These are phyloP conservation scores for Calonectria honghensis DNA, from an alignment of 2,329 filamentous ascomycete species.

Conservation along the genomic window DNA sequence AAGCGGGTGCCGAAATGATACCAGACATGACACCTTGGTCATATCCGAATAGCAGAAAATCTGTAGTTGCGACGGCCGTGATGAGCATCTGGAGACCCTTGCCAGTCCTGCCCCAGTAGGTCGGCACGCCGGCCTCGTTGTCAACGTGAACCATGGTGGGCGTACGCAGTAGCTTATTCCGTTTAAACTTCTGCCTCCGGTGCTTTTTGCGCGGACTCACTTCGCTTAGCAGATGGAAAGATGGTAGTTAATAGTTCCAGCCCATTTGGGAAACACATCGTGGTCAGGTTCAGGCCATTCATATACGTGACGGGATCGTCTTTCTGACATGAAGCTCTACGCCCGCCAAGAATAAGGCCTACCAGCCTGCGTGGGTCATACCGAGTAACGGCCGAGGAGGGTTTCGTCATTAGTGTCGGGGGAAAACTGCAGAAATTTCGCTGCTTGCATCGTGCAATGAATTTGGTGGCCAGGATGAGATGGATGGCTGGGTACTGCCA, in stretches of 20 bases:
- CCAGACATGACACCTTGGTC: constrained; percentile 74
- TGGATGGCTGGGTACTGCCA: background rate
- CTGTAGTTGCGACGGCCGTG: constrained; percentile 77
- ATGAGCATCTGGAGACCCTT: constrained; percentile 73
- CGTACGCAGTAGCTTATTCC: background rate
- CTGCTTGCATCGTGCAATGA: background rate
- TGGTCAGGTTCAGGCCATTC: background rate
- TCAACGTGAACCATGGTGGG: constrained; percentile 22
- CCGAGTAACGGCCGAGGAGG: constrained; percentile 19
- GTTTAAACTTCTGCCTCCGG: background rate
- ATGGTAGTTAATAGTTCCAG: background rate
- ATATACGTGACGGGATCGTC: background rate
- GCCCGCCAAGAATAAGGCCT: constrained; percentile 15
- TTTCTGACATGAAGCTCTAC: constrained; percentile 6
- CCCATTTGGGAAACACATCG: background rate
- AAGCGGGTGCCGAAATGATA: constrained; percentile 71
- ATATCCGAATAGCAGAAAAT: constrained; percentile 76
- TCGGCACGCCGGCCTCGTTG: constrained; percentile 57
- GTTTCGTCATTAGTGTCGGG: background rate
- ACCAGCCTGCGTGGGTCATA: background rate
- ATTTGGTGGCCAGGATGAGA: background rate
- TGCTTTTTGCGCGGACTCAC: background rate
- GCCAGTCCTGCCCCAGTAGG: constrained; percentile 76
- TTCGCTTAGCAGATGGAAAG: background rate
- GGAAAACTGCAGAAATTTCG: background rate